Percentiles rank a stretch among this genome's conserved stretches.
Evolutionary conservation across 2,329 filamentous ascomycete genomes (phyloP).

Genomic region (Sporothrix luriei): DNA sequence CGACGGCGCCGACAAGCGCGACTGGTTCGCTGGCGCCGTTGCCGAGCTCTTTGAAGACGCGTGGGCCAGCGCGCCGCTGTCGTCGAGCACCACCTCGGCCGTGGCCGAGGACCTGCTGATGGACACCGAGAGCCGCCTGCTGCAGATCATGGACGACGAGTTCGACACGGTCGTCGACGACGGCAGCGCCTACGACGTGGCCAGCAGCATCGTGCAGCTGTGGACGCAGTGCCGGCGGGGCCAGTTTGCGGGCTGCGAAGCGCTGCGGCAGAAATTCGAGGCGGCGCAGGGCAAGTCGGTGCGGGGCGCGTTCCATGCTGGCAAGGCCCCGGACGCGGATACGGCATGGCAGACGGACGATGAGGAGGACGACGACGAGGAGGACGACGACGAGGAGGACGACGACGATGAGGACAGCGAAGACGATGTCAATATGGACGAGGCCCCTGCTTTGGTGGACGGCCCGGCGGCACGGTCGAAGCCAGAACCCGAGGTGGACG

Average conservation of each 20-base stretch:
- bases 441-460: constrained; percentile 62
- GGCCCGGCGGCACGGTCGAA: constrained; percentile 57
- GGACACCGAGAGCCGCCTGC: constrained; percentile 79
- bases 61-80: constrained; percentile 35
- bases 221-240: constrained; percentile 66
- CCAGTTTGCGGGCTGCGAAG: constrained; percentile 65
- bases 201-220: constrained; percentile 69
- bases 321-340: constrained; percentile 59
- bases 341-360: constrained; percentile 63
- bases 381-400: constrained; percentile 59
- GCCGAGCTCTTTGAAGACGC: constrained; percentile 69
- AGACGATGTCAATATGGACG: constrained; percentile 61
- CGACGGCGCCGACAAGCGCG: constrained; percentile 81
- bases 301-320: constrained; percentile 57
- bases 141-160: constrained; percentile 93
- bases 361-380: constrained; percentile 56
- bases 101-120: constrained; percentile 61
- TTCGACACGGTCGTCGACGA: constrained; percentile 94
- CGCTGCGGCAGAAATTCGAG: constrained; percentile 64
- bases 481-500: constrained; percentile 70
- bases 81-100: constrained; percentile 38
- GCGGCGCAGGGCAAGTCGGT: constrained; percentile 63
- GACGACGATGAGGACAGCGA: constrained; percentile 46
- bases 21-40: constrained; percentile 91
- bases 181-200: constrained; percentile 75